Conservation (phyloP, 2,329 filamentous ascomycete species). For the Trichophyton benhamiae region DNA sequence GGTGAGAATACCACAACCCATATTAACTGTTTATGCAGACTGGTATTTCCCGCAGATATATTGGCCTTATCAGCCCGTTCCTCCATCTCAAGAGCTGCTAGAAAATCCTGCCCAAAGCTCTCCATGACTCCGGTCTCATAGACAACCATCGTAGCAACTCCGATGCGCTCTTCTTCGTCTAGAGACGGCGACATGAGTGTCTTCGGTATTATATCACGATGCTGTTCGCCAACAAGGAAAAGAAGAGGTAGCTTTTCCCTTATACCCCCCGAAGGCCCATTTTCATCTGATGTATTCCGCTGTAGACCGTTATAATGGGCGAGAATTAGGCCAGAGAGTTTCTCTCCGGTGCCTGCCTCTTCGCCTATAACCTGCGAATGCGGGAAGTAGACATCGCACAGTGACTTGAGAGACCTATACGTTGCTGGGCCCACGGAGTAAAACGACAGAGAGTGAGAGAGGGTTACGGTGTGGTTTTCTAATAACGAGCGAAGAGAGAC, state of each 20-base stretch:
- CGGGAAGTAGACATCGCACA: conserved; percentile 34
- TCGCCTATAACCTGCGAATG: conserved; percentile 57
- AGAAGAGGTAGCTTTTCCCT: conserved; percentile 47
- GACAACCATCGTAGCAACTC: conserved; percentile 66
- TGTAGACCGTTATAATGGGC: conserved; percentile 51
- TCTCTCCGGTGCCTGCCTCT: conserved; percentile 74
- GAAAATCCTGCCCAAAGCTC: conserved; percentile 60
- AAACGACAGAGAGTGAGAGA: conserved; percentile 23
- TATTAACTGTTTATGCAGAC: conserved; percentile 11
- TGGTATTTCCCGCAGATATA: conserved; percentile 2
- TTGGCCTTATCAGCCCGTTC: conserved; percentile 9
- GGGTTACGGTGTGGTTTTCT: conserved; percentile 5
- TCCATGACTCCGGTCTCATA: conserved; percentile 79
- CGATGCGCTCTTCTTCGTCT: conserved; percentile 41
- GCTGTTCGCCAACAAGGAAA: conserved; percentile 82
- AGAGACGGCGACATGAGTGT: conserved; percentile 53
- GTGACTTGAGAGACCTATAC: conserved; percentile 51
- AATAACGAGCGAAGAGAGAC: neutral
- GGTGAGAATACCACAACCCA: conserved; percentile 46
- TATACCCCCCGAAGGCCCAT: conserved; percentile 14
- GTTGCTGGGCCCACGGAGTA: conserved; percentile 41
- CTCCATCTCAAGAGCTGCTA: conserved; percentile 31
- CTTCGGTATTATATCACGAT: conserved; percentile 78
- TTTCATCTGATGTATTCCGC: conserved; percentile 16
- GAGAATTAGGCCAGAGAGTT: conserved; percentile 65